A percentile compares a stretch with the other conserved stretches of the same genome.
phyloP scores from a whole-genome alignment of 257 asterid species.

The Solanum neorickii region DNA sequence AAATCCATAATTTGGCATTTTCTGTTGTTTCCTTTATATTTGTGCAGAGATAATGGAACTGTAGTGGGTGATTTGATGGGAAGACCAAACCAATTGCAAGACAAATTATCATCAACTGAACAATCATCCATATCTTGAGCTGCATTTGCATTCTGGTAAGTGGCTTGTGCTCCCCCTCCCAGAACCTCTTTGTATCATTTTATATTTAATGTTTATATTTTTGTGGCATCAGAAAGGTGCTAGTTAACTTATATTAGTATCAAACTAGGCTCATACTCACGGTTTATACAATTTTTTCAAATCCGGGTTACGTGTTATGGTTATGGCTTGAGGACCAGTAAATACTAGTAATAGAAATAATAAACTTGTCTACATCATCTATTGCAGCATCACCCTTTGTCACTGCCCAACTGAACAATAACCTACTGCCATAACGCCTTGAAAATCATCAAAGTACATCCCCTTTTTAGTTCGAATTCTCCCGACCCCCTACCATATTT shows the following conservation, averaged over 20 bases:
- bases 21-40: neutral
- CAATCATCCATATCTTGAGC: neutral
- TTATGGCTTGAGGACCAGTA: neutral
- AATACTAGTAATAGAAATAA: neutral
- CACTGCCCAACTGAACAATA: neutral
- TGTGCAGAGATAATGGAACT: neutral
- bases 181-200: neutral
- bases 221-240: neutral
- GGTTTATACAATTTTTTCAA: neutral
- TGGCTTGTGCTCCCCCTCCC: neutral
- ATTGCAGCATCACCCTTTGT: neutral
- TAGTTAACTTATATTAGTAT: neutral
- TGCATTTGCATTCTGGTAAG: neutral
- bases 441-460: neutral
- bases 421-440: neutral
- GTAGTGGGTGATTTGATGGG: neutral
- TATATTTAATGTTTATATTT: neutral
- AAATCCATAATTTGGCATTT: neutral
- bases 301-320: neutral
- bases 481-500: neutral
- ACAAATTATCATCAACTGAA: neutral
- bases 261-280: neutral
- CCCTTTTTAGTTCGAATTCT: neutral
- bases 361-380: neutral
- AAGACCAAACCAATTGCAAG: neutral